Base-by-base conservation (phyloP, 1,284 basidiomycete genomes). In the Waitea zeae region DNA sequence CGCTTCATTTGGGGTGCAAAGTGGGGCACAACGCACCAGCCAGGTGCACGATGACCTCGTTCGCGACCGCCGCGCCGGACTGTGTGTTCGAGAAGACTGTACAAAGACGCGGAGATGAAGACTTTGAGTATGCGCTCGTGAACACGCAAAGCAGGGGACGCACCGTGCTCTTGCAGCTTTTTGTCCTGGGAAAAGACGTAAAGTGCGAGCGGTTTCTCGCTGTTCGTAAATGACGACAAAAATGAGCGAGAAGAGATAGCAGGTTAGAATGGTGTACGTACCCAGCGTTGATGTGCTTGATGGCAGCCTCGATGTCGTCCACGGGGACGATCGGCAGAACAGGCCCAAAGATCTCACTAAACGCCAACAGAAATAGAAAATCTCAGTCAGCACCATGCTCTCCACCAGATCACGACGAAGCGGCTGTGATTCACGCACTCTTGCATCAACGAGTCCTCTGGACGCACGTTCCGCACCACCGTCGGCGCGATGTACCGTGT, bases 241-340 rank as follows among this genome's bases (percentile, higher is more conserved):
- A 11, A 12, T 22, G 4, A 4, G 9, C 4, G 6, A 17, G 15
- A 29, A 35, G 13, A 27, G 4, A 14, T n/a, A n/a, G 5, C 13
- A 38, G 30, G 9, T 4, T 13, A 29, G 12, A 12, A 24, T 17
- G n/a, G n/a, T n/a, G n/a, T n/a, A n/a, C 61, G 28, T 40, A 74
- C 72, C 60, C 58, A 12, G 50, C 49, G 46, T 81, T 82, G 38
- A 88, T 64, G 40, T 75, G 74, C 15, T 60, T 58, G 40, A 89
- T 75, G 2, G 78, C 84, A 31, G 70, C 72, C 20, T 87, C 78
- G 9, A 87, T 40, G 39, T 67, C 50, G 38, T 77, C 67, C 13
- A 90, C 73, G 0, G 81, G 69, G 0, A 93, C 59, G 35, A 95
- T 65, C 4, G 86, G 78, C 14, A 93, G 57, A 5, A 59, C 41